Evolutionary conservation across 1,284 basidiomycete species (phyloP).

Genomic region (Austroboletus novae-zelandiae): DNA sequence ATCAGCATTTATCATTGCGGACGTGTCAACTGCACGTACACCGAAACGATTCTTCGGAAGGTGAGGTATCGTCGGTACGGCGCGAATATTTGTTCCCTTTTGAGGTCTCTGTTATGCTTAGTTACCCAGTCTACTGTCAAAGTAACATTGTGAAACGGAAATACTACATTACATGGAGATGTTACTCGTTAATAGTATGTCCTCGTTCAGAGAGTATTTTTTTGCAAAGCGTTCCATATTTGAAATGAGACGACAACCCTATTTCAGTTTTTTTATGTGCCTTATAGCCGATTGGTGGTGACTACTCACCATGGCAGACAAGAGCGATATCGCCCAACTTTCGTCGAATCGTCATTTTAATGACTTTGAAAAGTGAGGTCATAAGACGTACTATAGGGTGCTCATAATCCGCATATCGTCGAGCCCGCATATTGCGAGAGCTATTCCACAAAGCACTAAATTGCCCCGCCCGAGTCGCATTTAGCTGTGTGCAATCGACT

Average conservation of each 20-base stretch:
- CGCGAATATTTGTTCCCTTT: too few relatives aligned
- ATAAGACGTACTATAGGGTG: constrained; percentile 9
- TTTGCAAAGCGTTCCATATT: constrained; percentile 18
- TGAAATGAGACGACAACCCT: constrained; percentile 20
- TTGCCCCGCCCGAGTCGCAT: background rate
- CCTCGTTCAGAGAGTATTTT: constrained; percentile 4
- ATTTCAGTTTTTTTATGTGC: background rate
- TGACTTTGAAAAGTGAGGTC: background rate
- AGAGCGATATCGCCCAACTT: constrained; percentile 16
- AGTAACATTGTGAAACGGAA: too few relatives aligned
- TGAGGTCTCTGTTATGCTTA: too few relatives aligned
- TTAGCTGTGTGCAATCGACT: background rate
- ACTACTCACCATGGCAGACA: constrained; percentile 13
- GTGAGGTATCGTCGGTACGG: too few relatives aligned
- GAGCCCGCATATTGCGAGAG: background rate
- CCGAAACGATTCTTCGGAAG: too few relatives aligned
- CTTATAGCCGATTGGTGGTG: background rate
- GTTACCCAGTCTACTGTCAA: too few relatives aligned
- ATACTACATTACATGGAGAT: constrained; percentile 7
- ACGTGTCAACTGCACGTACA: too few relatives aligned
- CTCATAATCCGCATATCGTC: background rate
- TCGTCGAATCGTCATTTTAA: background rate
- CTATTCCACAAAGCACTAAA: constrained; percentile 5
- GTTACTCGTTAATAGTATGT: constrained; percentile 11
- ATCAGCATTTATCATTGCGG: too few relatives aligned